These are phyloP conservation scores for Mycena rebaudengoi DNA, from an alignment of 768 basidiomycete species.

Conservation along the genomic window DNA sequence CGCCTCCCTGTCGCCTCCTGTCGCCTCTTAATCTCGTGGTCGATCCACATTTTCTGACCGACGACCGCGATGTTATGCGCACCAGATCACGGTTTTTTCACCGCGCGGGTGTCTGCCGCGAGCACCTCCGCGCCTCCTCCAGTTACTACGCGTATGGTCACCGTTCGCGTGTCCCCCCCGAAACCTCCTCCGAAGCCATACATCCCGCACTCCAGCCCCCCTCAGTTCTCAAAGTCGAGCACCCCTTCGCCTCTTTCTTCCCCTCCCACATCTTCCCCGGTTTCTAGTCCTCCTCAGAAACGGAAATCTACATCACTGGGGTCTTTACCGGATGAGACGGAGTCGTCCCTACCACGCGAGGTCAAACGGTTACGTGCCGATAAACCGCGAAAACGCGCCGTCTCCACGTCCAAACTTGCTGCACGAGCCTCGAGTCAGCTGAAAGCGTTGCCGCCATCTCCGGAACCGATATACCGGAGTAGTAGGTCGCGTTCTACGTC, in stretches of 20 bases:
- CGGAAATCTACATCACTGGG: constrained; percentile 41
- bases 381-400: constrained; percentile 43
- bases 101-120: not conserved
- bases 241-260: constrained; percentile 41
- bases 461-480: constrained; percentile 63
- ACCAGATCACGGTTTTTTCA: not conserved
- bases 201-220: constrained; percentile 16
- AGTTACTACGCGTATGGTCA: not conserved
- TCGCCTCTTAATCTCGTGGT: not conserved
- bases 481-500: constrained; percentile 76
- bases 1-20: too few species aligned
- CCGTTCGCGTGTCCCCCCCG: too few species aligned
- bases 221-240: constrained; percentile 8
- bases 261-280: constrained; percentile 28
- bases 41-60: not conserved
- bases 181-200: not conserved
- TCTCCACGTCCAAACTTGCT: constrained; percentile 44
- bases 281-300: constrained; percentile 35
- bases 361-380: constrained; percentile 51
- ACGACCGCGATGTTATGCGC: not conserved
- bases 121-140: not conserved
- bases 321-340: constrained; percentile 15
- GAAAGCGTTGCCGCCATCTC: constrained; percentile 49
- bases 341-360: constrained; percentile 42
- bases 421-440: constrained; percentile 57